Percentiles rank a stretch among this genome's conserved stretches.
Conservation (phyloP, 768 basidiomycete species). For the Filobasidium wieringae region DNA sequence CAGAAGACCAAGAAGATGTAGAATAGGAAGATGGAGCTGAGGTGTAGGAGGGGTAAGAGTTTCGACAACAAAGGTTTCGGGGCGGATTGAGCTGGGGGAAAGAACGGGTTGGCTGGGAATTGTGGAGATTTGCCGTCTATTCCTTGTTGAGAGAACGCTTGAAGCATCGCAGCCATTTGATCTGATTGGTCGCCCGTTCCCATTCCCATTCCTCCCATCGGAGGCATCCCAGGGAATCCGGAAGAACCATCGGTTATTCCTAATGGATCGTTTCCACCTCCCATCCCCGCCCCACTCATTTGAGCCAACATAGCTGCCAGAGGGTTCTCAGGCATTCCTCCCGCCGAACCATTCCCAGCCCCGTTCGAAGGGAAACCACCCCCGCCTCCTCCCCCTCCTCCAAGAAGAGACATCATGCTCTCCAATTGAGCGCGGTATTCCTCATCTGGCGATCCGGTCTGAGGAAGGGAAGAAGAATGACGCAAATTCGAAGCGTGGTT, state of each 20-base stretch:
- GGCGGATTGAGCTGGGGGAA: neutral
- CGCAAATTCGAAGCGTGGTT: too few relatives aligned
- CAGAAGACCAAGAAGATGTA: slow-evolving; percentile 25
- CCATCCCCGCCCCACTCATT: neutral
- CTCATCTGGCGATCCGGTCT: neutral
- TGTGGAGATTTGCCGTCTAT: neutral
- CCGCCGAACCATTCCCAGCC: neutral
- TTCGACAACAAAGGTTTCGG: slow-evolving; percentile 18
- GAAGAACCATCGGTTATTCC: neutral
- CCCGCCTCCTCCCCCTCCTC: neutral
- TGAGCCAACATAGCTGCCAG: neutral
- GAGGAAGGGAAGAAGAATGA: too few relatives aligned
- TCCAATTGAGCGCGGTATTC: neutral
- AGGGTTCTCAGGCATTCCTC: neutral
- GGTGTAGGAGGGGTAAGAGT: slow-evolving; percentile 32
- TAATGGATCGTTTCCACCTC: neutral
- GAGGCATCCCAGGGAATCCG: neutral
- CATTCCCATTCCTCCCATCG: neutral
- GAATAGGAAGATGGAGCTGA: slow-evolving; percentile 24
- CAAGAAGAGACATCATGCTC: neutral
- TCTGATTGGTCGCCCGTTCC: neutral
- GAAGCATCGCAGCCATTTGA: neutral
- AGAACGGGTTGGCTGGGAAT: neutral
- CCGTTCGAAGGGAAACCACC: neutral
- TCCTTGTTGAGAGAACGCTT: neutral